Evolutionary conservation across 345 rosid genomes (phyloP).

Genomic region (Brassica cretica): DNA sequence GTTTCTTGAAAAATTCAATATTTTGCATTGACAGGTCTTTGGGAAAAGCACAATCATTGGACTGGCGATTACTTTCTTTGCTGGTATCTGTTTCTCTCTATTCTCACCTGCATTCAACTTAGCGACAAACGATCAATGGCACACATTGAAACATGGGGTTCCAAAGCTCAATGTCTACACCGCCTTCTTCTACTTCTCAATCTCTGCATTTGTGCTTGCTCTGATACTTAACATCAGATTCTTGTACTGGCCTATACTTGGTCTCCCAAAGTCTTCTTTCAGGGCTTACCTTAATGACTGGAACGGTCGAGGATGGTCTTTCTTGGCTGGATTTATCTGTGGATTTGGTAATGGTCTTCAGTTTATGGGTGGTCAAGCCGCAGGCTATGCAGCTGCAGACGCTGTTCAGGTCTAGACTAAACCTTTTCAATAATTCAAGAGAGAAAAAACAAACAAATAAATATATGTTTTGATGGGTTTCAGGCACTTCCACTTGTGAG

Average conservation of each 20-base stretch:
- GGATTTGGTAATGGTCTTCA: slow-evolving; percentile 86
- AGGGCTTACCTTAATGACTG: slow-evolving; percentile 69
- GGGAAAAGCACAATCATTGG: slow-evolving; percentile 68
- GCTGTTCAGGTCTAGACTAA: slow-evolving; percentile 63
- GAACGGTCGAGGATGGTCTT: slow-evolving; percentile 84
- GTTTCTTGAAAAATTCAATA: not conserved
- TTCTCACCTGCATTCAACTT: slow-evolving; percentile 89
- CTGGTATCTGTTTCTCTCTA: slow-evolving; percentile 77
- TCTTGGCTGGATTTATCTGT: slow-evolving; percentile 75
- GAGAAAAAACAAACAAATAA: not conserved
- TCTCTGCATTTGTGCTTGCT: slow-evolving; percentile 60
- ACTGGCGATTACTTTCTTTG: slow-evolving; percentile 61
- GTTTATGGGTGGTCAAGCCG: slow-evolving; percentile 91
- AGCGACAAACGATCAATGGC: slow-evolving; percentile 87
- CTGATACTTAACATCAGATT: slow-evolving; percentile 57
- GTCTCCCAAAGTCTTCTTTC: slow-evolving; percentile 59
- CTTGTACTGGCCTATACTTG: slow-evolving; percentile 63
- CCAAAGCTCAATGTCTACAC: slow-evolving; percentile 71
- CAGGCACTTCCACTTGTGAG: slow-evolving; percentile 94
- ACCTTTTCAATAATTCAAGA: not conserved
- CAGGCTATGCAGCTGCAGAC: slow-evolving; percentile 89
- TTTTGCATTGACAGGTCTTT: slow-evolving; percentile 51
- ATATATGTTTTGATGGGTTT: slow-evolving; percentile 11
- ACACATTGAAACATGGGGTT: slow-evolving; percentile 66
- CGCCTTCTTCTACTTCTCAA: slow-evolving; percentile 76